These are phyloP conservation scores for Platanthera zijinensis DNA, from an alignment of 106 monocot genomes.

Conservation along the genomic window DNA sequence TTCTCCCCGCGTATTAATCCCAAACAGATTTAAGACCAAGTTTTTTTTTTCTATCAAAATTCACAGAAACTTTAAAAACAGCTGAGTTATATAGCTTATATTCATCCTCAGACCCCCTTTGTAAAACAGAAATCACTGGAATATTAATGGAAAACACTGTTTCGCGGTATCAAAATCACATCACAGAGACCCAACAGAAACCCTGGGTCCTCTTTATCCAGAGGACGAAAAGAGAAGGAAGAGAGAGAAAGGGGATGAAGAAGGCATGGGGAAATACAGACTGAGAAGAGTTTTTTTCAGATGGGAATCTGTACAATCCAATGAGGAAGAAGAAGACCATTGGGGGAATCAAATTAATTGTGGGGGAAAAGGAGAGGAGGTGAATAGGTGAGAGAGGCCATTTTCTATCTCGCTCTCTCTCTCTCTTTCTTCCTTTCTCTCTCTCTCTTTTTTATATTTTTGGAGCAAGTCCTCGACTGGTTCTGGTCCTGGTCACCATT, in stretches of 20 bases:
- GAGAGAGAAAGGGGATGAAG: constrained; percentile 8
- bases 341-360: constrained; percentile 10
- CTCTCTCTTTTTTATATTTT: no score
- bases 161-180: neutral
- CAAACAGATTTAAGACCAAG: neutral
- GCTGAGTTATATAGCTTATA: neutral
- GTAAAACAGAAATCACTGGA: constrained; percentile 13
- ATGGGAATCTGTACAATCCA: constrained; percentile 43
- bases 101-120: neutral
- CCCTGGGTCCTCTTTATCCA: neutral
- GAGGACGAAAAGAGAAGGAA: neutral
- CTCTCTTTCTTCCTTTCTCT: no score
- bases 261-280: constrained; percentile 9
- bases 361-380: constrained; percentile 7
- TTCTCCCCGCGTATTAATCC: constrained; percentile 13
- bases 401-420: neutral
- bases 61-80: constrained; percentile 15
- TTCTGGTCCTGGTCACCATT: constrained; percentile 4
- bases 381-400: constrained; percentile 6
- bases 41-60: neutral
- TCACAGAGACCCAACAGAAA: neutral
- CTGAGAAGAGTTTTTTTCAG: constrained; percentile 33
- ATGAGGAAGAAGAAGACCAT: constrained; percentile 20
- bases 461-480: neutral
- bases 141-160: constrained; percentile 13